Evolutionary conservation across 2,329 filamentous ascomycete genomes (phyloP).

Genomic region (Neopestalotiopsis rosae): DNA sequence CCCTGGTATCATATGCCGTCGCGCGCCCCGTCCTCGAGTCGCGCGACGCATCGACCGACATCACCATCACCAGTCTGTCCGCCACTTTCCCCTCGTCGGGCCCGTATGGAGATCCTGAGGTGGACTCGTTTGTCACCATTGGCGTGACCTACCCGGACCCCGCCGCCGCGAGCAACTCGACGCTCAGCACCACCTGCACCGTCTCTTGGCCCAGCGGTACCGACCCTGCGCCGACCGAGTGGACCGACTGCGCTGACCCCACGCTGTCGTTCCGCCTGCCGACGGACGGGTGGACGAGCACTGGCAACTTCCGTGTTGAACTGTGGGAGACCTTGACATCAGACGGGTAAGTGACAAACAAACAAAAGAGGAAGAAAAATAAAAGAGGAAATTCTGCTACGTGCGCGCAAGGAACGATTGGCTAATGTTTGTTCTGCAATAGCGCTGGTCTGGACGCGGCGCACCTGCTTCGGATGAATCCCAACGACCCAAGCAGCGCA

Average conservation of each 20-base stretch:
- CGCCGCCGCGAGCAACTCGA: constrained; percentile 21
- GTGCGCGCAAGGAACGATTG: neutral
- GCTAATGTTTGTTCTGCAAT: neutral
- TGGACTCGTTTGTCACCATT: constrained; percentile 28
- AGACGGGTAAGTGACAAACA: constrained; percentile 27
- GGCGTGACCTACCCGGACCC: constrained; percentile 27
- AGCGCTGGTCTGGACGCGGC: constrained; percentile 29
- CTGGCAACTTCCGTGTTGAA: constrained; percentile 28
- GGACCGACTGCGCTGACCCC: constrained; percentile 27
- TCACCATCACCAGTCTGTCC: constrained; percentile 27
- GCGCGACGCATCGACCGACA: constrained; percentile 22
- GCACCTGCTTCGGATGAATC: constrained; percentile 24
- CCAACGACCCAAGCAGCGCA: constrained; percentile 27
- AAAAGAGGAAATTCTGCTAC: neutral
- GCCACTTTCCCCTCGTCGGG: constrained; percentile 27
- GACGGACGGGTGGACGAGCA: constrained; percentile 27
- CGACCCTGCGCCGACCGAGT: constrained; percentile 26
- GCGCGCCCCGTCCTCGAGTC: constrained; percentile 25
- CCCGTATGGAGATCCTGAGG: constrained; percentile 23
- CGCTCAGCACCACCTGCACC: constrained; percentile 29
- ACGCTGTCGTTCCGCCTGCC: constrained; percentile 28
- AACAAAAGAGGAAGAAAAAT: neutral
- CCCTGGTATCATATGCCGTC: constrained; percentile 24
- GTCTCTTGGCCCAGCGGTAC: constrained; percentile 26
- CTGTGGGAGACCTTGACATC: constrained; percentile 24